Conservation (phyloP, 78 protist species). For the Bodo saltans region DNA sequence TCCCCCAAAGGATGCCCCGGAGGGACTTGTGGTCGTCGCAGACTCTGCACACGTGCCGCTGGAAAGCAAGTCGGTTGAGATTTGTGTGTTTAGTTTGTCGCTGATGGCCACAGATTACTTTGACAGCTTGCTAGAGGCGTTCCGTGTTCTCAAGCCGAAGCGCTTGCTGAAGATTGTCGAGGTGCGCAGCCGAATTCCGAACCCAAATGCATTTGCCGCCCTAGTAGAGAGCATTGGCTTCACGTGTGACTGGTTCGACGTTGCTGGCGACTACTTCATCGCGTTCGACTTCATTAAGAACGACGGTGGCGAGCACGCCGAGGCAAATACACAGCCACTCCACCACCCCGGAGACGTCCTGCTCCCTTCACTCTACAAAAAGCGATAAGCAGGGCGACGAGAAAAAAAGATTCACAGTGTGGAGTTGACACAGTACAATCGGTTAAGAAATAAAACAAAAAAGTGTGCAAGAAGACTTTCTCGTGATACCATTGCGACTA, state of each 20-base stretch:
- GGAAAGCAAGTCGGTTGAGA: slow-evolving; percentile 42
- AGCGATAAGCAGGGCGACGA: too few relatives aligned
- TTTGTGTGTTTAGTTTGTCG: slow-evolving; percentile 66
- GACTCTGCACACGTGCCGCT: slow-evolving; percentile 75
- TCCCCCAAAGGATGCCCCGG: slow-evolving; percentile 56
- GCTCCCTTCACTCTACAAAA: background rate
- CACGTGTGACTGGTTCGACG: background rate
- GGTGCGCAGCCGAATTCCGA: background rate
- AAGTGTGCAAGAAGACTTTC: too few relatives aligned
- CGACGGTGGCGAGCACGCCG: too few relatives aligned
- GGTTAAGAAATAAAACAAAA: too few relatives aligned
- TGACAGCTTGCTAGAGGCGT: slow-evolving; percentile 69
- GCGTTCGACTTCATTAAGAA: background rate
- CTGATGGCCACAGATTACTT: slow-evolving; percentile 77
- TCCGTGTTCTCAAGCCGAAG: slow-evolving; percentile 42
- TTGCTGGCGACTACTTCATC: background rate
- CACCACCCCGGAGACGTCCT: background rate
- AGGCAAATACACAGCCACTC: background rate
- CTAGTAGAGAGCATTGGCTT: background rate
- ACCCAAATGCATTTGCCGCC: background rate
- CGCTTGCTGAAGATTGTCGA: background rate
- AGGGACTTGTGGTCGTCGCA: slow-evolving; percentile 73
- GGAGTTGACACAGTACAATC: too few relatives aligned
- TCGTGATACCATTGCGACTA: too few relatives aligned
- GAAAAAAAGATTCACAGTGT: too few relatives aligned